phyloP scores from a whole-genome alignment of 2,329 filamentous ascomycete species.

The Aureobasidium subglaciale region DNA sequence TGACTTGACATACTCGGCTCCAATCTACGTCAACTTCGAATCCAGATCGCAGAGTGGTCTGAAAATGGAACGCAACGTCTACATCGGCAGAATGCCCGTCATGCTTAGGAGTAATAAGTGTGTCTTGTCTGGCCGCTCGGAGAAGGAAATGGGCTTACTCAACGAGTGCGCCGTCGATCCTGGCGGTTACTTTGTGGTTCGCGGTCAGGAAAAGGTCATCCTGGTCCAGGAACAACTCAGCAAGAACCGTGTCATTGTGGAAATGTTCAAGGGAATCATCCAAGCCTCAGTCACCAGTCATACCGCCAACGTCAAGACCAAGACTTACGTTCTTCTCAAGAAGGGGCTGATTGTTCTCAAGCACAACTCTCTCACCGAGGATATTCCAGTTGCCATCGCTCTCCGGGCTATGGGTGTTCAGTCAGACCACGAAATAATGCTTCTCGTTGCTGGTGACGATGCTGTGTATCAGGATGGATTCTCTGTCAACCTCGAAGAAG shows the following conservation, averaged over 20 bases:
- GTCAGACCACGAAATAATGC: slow-evolving; percentile 89
- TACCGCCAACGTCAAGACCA: slow-evolving; percentile 94
- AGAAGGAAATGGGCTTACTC: slow-evolving; percentile 81
- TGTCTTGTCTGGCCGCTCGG: slow-evolving; percentile 73
- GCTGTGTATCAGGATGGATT: slow-evolving; percentile 91
- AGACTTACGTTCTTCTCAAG: slow-evolving; percentile 91
- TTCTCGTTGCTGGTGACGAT: slow-evolving; percentile 82
- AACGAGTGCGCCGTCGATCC: slow-evolving; percentile 95
- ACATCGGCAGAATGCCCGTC: slow-evolving; percentile 85
- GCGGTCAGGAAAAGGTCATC: slow-evolving; percentile 97
- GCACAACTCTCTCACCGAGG: slow-evolving; percentile 88
- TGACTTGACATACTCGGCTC: slow-evolving; percentile 96
- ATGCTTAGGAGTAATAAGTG: slow-evolving; percentile 97
- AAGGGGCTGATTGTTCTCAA: slow-evolving; percentile 84
- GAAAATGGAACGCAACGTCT: slow-evolving; percentile 65
- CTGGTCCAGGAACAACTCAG: slow-evolving; percentile 96
- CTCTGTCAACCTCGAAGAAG: slow-evolving; percentile 89
- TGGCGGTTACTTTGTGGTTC: slow-evolving; percentile 95
- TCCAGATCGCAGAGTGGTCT: slow-evolving; percentile 46
- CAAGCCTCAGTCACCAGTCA: slow-evolving; percentile 96
- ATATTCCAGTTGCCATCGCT: slow-evolving; percentile 89
- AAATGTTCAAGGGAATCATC: slow-evolving; percentile 89
- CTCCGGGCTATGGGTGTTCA: slow-evolving; percentile 90
- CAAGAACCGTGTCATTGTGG: slow-evolving; percentile 98
- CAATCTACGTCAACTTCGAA: slow-evolving; percentile 78